A percentile compares a stretch with the other conserved stretches of the same genome.
These are phyloP conservation scores for Aspergillus funiculosus DNA, from an alignment of 495 filamentous ascomycete genomes.

Conservation along the genomic window DNA sequence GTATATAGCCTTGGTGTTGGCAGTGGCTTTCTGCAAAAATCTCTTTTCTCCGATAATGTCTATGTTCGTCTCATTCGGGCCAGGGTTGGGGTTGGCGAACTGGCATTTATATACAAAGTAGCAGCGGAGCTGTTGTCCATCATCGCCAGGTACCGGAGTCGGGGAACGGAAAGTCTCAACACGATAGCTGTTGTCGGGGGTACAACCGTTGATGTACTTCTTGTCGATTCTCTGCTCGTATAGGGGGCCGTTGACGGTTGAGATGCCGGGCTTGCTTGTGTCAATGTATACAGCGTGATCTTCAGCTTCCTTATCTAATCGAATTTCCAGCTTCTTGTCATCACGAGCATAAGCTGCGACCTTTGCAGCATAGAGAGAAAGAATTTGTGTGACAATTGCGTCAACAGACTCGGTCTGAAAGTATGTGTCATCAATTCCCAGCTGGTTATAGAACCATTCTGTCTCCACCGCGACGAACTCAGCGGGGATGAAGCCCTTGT, in stretches of 20 bases:
- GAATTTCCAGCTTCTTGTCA: conserved; percentile 89
- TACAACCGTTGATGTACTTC: conserved; percentile 80
- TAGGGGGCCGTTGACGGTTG: conserved; percentile 65
- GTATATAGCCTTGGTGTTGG: conserved; percentile 92
- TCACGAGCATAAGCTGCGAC: conserved; percentile 89
- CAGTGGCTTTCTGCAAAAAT: conserved; percentile 90
- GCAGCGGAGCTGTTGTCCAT: conserved; percentile 79
- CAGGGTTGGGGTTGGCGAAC: conserved; percentile 69
- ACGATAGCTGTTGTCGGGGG: conserved; percentile 66
- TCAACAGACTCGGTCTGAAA: conserved; percentile 88
- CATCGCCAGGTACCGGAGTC: conserved; percentile 62
- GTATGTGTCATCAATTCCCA: conserved; percentile 98
- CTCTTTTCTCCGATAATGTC: conserved; percentile 88
- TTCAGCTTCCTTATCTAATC: conserved; percentile 85
- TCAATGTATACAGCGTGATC: conserved; percentile 99
- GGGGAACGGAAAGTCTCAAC: conserved; percentile 94
- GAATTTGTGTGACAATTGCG: conserved; percentile 87
- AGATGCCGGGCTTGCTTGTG: conserved; percentile 83
- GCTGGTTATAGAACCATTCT: conserved; percentile 92
- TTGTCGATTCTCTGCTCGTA: conserved; percentile 92
- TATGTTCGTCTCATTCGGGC: conserved; percentile 75
- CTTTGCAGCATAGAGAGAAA: conserved; percentile 95
- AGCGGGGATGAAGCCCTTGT: conserved; percentile 78
- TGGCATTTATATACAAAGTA: conserved; percentile 98
- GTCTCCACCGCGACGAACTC: conserved; percentile 80